Evolutionary conservation across 2,329 filamentous ascomycete genomes (phyloP).

Genomic region (Periconia sp.): DNA sequence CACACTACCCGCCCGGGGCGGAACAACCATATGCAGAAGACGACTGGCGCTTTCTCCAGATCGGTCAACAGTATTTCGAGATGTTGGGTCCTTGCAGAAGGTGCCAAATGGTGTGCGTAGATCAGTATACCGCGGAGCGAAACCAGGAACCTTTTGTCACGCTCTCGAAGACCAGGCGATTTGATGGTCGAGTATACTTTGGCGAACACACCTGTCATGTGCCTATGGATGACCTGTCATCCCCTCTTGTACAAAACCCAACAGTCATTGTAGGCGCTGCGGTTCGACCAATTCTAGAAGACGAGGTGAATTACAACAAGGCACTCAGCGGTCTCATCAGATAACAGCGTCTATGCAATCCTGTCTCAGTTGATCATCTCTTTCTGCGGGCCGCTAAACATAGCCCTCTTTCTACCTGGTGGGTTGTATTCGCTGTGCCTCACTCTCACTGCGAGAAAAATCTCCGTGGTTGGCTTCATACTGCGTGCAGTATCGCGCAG

Average conservation of each 20-base stretch:
- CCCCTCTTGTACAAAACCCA: slow-evolving; percentile 37
- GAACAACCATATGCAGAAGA: slow-evolving; percentile 79
- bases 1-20: slow-evolving; percentile 47
- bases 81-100: slow-evolving; percentile 84
- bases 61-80: slow-evolving; percentile 70
- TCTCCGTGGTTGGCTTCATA: slow-evolving; percentile 37
- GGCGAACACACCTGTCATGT: slow-evolving; percentile 72
- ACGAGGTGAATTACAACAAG: slow-evolving; percentile 32
- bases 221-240: slow-evolving; percentile 25
- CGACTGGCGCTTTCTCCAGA: slow-evolving; percentile 70
- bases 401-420: slow-evolving; percentile 15
- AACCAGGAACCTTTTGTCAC: slow-evolving; percentile 88
- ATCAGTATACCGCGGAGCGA: slow-evolving; percentile 80
- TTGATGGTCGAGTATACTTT: slow-evolving; percentile 86
- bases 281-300: slow-evolving; percentile 37
- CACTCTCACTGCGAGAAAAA: slow-evolving; percentile 22
- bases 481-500: slow-evolving; percentile 20
- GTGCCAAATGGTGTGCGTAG: slow-evolving; percentile 96
- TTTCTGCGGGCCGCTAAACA: slow-evolving; percentile 18
- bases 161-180: slow-evolving; percentile 82
- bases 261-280: slow-evolving; percentile 48
- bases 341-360: slow-evolving; percentile 23
- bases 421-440: slow-evolving; percentile 14
- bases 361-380: slow-evolving; percentile 15
- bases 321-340: slow-evolving; percentile 31